These are phyloP conservation scores for Cucumis variabilis DNA, from an alignment of 331 rosid species.

Conservation along the genomic window DNA sequence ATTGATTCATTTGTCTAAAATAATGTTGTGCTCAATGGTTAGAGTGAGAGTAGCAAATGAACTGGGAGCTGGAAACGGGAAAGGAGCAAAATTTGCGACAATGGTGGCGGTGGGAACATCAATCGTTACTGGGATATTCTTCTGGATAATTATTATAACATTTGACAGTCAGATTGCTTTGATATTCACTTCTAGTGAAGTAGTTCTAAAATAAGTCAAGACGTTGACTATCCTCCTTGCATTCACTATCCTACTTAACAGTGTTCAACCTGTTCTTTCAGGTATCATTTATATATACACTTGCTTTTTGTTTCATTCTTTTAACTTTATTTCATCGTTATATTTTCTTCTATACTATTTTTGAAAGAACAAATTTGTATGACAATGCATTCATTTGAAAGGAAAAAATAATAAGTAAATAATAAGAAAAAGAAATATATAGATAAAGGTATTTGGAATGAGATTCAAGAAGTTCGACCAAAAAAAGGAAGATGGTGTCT, in stretches of 20 bases:
- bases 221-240: slow-evolving; percentile 69
- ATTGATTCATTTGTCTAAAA: background rate
- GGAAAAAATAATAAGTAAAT: no score
- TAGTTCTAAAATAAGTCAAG: slow-evolving; percentile 63
- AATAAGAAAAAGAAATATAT: no score
- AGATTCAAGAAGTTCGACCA: no score
- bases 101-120: slow-evolving; percentile 69
- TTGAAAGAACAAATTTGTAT: no score
- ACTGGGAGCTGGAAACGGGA: slow-evolving; percentile 89
- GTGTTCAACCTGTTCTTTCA: slow-evolving; percentile 85
- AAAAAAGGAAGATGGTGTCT: no score
- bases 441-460: no score
- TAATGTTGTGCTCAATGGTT: background rate
- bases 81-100: slow-evolving; percentile 84
- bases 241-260: slow-evolving; percentile 79
- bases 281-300: slow-evolving; percentile 39
- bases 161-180: slow-evolving; percentile 57
- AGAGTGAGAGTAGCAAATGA: slow-evolving; percentile 94
- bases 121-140: slow-evolving; percentile 60
- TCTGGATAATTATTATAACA: slow-evolving; percentile 63
- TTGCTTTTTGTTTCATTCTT: background rate
- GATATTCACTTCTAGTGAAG: slow-evolving; percentile 65
- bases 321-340: background rate
- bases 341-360: no score
- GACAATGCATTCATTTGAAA: no score